Base-by-base conservation (phyloP, 1,284 basidiomycete genomes). In the Calocybe gambosa region DNA sequence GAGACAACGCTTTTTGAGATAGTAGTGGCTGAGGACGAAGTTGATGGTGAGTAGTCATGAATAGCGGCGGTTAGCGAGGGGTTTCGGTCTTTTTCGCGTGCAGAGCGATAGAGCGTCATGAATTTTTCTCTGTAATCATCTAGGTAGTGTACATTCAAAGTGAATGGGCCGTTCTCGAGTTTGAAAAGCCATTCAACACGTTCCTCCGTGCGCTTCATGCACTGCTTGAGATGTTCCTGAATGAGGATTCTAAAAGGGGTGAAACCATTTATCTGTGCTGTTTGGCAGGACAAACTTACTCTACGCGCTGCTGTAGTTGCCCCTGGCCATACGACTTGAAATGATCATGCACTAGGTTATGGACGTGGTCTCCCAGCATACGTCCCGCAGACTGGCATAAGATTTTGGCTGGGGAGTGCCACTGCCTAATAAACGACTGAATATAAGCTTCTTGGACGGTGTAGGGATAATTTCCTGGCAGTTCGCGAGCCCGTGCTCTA, bases 401-500 rank as follows among this genome's bases (percentile, higher is more conserved):
- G 0, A 56, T 25, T 10, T 67, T 57, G 0, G 78, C 68, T 0
- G 83, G 79, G 0, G 19, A 43, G 1, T 52, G 52, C 86, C 86
- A 89, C 39, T 67, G 52, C n/a, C 60, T 43, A 7, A 73, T 70
- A 16, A 78, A 61, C 1, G 60, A 49, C 1, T 58, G 50, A 37
- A 89, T 82, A 39, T 75, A 78, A 0, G 58, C 50, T 5, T 69
- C 57, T 23, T 78, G 77, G 0, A 85, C 80, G 0, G 75, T 66
- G 51, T 82, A 87, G 0, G 85, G 85, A 50, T 74, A 78, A 50
- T 77, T 74, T 10, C 74, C 79, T 0, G 85, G 83, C 0, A 88
- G 67, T 56, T 88, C 82, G 2, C 83, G 77, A 0, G 82, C 82
- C 0, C 77, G 72, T 0, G 82, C 75, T 7, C 85, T 88, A 5